Conservation (phyloP, 768 basidiomycete genomes). For the Naganishia friedmannii region DNA sequence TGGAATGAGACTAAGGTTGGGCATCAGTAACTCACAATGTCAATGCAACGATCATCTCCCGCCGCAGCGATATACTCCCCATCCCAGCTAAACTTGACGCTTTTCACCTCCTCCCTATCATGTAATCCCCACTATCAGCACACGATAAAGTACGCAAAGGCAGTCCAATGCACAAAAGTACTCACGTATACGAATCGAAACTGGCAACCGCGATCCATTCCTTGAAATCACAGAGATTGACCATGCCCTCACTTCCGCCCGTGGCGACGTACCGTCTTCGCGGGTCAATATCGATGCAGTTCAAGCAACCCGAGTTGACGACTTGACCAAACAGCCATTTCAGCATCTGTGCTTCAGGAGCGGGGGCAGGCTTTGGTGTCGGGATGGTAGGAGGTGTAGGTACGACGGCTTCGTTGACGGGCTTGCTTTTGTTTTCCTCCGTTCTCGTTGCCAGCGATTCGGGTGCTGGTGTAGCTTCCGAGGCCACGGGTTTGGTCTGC, state of each 20-base stretch:
- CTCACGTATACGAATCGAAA: constrained; percentile 32
- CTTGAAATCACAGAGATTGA: constrained; percentile 17
- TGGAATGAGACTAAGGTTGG: too few relatives aligned
- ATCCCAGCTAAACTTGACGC: constrained; percentile 29
- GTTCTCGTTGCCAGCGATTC: neutral
- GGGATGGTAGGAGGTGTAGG: neutral
- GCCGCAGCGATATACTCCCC: constrained; percentile 29
- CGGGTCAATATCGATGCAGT: constrained; percentile 31
- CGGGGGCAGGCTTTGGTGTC: neutral
- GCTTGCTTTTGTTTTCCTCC: neutral
- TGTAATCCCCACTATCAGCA: neutral
- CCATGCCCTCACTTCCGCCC: constrained; percentile 31
- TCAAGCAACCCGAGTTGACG: constrained; percentile 26
- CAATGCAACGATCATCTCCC: constrained; percentile 27
- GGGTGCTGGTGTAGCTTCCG: neutral
- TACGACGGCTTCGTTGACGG: neutral
- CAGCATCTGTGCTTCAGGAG: constrained; percentile 14
- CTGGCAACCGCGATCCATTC: constrained; percentile 10
- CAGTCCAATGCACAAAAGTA: neutral
- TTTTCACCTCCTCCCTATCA: constrained; percentile 27
- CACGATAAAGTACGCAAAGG: neutral
- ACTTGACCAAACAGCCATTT: constrained; percentile 17
- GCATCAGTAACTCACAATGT: constrained; percentile 20
- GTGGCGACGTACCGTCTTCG: constrained; percentile 25
- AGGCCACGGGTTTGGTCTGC: neutral